phyloP scores from a whole-genome alignment of 495 filamentous ascomycete species.

The Acidiella bohemica region DNA sequence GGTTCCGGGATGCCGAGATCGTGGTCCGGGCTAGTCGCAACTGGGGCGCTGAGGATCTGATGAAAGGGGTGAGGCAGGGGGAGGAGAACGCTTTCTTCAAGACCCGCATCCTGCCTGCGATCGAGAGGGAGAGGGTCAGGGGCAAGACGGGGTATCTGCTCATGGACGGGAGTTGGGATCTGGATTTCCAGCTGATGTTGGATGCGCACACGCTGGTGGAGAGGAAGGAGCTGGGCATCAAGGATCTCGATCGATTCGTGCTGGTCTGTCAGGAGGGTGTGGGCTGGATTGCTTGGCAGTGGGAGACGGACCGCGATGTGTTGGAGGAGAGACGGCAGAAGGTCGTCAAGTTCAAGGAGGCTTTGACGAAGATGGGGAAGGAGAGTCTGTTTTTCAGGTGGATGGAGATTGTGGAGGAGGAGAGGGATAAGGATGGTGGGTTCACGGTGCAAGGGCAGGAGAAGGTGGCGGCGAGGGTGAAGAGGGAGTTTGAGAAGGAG shows the following conservation, averaged over 20 bases:
- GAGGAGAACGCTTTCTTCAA: conserved; percentile 32
- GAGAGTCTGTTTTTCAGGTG: conserved; percentile 74
- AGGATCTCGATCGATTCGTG: conserved; percentile 50
- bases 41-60: conserved; percentile 37
- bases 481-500: conserved; percentile 56
- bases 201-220: conserved; percentile 50
- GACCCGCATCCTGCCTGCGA: conserved; percentile 43
- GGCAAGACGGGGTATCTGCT: conserved; percentile 68
- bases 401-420: conserved; percentile 75
- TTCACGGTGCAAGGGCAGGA: conserved; percentile 57
- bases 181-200: conserved; percentile 67
- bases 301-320: conserved; percentile 23
- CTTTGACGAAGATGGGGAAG: conserved; percentile 56
- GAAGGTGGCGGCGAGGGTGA: conserved; percentile 38
- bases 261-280: conserved; percentile 48
- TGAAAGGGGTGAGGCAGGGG: conserved; percentile 28
- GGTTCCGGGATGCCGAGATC: conserved; percentile 58
- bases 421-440: conserved; percentile 57
- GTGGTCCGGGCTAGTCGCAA: conserved; percentile 55
- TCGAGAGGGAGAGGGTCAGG: conserved; percentile 45
- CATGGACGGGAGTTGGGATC: conserved; percentile 64
- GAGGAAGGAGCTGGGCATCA: conserved; percentile 39
- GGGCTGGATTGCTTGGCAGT: conserved; percentile 51
- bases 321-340: conserved; percentile 34
- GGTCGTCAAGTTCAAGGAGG: conserved; percentile 54